phyloP scores from a whole-genome alignment of 2,329 filamentous ascomycete genomes.

The Microdochium paspali region DNA sequence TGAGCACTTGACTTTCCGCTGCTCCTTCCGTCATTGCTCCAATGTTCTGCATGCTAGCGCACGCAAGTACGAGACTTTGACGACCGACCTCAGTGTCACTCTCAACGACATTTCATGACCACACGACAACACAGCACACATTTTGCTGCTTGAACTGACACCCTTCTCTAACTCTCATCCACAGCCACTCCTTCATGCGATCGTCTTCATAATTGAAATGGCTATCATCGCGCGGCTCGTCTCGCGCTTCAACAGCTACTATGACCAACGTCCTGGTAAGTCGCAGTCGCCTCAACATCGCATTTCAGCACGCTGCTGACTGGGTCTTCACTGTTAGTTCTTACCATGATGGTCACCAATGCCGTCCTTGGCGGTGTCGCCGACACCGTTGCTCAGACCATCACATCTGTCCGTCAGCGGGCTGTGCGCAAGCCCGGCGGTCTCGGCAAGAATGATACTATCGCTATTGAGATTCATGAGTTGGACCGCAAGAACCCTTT shows the following conservation, averaged over 20 bases:
- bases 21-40: background rate
- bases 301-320: conserved; percentile 1
- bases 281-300: conserved; percentile 4
- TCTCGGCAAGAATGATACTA: conserved; percentile 50
- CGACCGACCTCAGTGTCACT: background rate
- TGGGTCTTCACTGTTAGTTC: conserved; percentile 41
- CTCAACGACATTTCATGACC: no score
- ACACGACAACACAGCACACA: no score
- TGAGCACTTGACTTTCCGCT: conserved; percentile 1
- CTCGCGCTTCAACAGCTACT: conserved; percentile 87
- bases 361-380: conserved; percentile 90
- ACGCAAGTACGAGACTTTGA: background rate
- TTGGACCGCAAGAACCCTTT: conserved; percentile 72
- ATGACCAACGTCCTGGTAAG: conserved; percentile 77
- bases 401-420: conserved; percentile 71
- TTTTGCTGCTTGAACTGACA: background rate
- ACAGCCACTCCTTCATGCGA: conserved; percentile 78
- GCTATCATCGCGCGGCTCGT: conserved; percentile 72
- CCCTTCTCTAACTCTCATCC: conserved; percentile 4
- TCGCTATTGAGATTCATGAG: conserved; percentile 84
- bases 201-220: conserved; percentile 85
- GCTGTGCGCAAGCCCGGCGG: conserved; percentile 54
- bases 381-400: conserved; percentile 89
- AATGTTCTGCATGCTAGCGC: background rate
- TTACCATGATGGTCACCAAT: conserved; percentile 99